Evolutionary conservation across 225 moss, liverwort and hornwort species (phyloP).

Genomic region (Climacium dendroides): DNA sequence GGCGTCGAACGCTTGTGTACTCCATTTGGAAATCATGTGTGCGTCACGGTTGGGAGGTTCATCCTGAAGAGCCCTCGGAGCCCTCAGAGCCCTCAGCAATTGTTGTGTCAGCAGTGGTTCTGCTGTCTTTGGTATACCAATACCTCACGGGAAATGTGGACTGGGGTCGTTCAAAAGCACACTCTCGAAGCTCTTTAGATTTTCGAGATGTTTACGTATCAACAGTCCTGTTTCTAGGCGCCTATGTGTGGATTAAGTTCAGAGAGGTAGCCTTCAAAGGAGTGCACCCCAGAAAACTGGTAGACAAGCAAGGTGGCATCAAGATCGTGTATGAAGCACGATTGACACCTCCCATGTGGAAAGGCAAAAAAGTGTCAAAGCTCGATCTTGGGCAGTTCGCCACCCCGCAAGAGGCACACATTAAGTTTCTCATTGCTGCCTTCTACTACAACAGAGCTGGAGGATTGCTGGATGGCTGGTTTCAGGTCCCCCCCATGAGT

Average conservation of each 20-base stretch:
- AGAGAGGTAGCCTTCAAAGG: not conserved
- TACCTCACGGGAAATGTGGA: too few species aligned
- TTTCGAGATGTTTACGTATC: too few species aligned
- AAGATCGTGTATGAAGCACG: not conserved
- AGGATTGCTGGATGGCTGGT: not conserved
- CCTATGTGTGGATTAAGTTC: too few species aligned
- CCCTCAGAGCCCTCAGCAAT: too few species aligned
- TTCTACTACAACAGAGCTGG: not conserved
- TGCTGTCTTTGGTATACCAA: too few species aligned
- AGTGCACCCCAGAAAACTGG: rapidly evolving
- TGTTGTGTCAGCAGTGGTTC: too few species aligned
- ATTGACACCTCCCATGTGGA: not conserved
- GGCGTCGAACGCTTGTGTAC: not conserved
- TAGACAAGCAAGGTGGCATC: not conserved
- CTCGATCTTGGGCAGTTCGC: not conserved
- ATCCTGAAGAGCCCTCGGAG: too few species aligned
- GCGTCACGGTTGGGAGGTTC: too few species aligned
- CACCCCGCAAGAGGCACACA: not conserved
- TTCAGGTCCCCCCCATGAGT: not conserved
- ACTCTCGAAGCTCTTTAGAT: too few species aligned
- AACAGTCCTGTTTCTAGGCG: too few species aligned
- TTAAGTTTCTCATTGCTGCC: not conserved
- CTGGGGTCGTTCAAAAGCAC: too few species aligned
- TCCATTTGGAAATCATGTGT: too few species aligned
- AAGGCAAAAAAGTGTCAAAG: not conserved